Percentiles rank a stretch among this genome's conserved stretches.
These are phyloP conservation scores for Picocystis salinarum DNA, from an alignment of 139 green algal species.

Conservation along the genomic window DNA sequence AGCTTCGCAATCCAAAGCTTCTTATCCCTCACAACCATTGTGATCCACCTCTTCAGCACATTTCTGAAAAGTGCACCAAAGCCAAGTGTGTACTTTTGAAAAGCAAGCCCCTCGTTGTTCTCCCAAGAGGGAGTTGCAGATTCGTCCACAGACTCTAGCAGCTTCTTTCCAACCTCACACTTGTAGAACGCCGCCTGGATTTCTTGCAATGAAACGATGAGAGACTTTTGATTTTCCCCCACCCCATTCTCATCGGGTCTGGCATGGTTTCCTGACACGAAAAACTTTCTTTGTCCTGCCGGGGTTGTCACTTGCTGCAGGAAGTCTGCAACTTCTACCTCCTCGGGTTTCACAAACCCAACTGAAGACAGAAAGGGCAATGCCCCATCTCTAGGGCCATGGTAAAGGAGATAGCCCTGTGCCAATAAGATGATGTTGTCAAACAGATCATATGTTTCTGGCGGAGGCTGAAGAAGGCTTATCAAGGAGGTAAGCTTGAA, in stretches of 20 bases:
- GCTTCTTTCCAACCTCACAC: too few species aligned
- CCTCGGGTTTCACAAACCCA: conserved; percentile 29
- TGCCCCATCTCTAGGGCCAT: conserved; percentile 31
- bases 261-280: not conserved
- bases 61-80: too few species aligned
- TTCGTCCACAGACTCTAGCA: too few species aligned
- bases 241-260: conserved; percentile 1
- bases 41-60: too few species aligned
- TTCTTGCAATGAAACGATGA: too few species aligned
- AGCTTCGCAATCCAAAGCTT: too few species aligned
- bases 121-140: too few species aligned
- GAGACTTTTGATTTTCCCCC: not conserved
- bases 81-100: too few species aligned
- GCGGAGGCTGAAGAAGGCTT: conserved; percentile 64
- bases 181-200: too few species aligned
- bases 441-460: conserved; percentile 46
- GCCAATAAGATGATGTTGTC: conserved; percentile 45
- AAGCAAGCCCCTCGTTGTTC: too few species aligned
- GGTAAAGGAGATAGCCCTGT: conserved; percentile 39
- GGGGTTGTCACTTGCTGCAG: conserved; percentile 36
- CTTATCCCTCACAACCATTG: too few species aligned
- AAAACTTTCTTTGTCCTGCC: not conserved
- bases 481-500: conserved; percentile 37
- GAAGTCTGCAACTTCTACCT: conserved; percentile 49
- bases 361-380: conserved; percentile 36